A percentile compares a stretch with the other conserved stretches of the same genome.
phyloP scores from a whole-genome alignment of 768 basidiomycete genomes.

The Lactarius tabidus region DNA sequence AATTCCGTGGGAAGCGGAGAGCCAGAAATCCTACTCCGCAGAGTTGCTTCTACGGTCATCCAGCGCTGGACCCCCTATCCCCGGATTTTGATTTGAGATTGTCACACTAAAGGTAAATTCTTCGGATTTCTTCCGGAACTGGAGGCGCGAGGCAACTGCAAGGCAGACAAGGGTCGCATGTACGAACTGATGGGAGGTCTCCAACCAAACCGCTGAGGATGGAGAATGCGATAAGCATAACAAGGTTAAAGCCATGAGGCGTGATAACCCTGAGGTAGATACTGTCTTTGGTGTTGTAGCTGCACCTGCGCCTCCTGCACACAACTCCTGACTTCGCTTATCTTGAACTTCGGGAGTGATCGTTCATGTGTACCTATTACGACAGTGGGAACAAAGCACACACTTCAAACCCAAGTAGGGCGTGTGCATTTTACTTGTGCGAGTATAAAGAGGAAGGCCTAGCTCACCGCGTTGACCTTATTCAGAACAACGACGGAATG shows the following conservation, averaged over 20 bases:
- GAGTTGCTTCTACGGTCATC: not conserved
- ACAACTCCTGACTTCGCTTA: not conserved
- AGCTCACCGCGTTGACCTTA: not conserved
- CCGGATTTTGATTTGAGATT: not conserved
- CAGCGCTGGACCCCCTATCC: not conserved
- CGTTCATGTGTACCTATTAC: not conserved
- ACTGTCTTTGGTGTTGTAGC: not conserved
- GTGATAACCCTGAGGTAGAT: not conserved
- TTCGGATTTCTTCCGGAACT: not conserved
- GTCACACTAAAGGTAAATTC: not conserved
- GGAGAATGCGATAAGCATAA: not conserved
- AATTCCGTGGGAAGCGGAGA: not conserved
- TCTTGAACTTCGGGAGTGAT: not conserved
- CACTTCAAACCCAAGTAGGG: not conserved
- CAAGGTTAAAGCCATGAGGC: not conserved
- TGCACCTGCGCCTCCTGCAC: not conserved
- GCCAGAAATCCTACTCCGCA: not conserved
- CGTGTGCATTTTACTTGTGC: not conserved
- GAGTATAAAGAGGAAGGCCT: not conserved
- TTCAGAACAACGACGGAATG: not conserved
- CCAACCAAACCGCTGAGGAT: not conserved
- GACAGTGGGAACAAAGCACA: not conserved
- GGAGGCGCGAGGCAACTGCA: not conserved
- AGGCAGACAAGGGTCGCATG: not conserved
- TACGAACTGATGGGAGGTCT: not conserved